Conservation (phyloP, 306 rosid genomes). For the Cicer arietinum region DNA sequence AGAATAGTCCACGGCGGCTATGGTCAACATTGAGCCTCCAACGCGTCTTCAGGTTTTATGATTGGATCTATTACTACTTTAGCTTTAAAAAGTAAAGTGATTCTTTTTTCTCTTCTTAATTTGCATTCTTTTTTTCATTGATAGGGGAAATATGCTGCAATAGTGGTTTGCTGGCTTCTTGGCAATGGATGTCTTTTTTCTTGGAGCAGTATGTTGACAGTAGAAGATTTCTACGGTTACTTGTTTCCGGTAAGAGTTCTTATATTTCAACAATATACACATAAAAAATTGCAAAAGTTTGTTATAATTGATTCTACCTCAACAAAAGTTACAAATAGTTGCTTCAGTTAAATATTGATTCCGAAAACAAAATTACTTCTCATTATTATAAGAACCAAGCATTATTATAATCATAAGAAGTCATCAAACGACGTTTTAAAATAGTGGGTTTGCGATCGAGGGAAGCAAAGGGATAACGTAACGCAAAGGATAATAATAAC, state of each 20-base stretch:
- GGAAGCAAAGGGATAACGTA: no score
- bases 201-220: conserved; percentile 94
- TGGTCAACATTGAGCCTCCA: conserved; percentile 48
- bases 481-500: no score
- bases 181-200: conserved; percentile 92
- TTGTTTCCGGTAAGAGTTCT: conserved; percentile 69
- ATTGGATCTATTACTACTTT: background rate
- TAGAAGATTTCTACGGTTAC: conserved; percentile 67
- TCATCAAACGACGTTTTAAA: no score
- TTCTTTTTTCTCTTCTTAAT: conserved; percentile 11
- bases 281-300: no score
- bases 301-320: no score
- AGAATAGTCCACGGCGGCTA: conserved; percentile 43
- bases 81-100: background rate
- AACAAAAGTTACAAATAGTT: no score
- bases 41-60: conserved; percentile 63
- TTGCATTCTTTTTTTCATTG: background rate
- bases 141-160: conserved; percentile 76
- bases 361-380: no score
- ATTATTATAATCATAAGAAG: no score
- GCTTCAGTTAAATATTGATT: no score
- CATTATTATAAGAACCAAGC: no score
- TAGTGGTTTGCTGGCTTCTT: conserved; percentile 77
- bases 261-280: no score
- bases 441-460: no score